Base-by-base conservation (phyloP, 805 yeast genomes). In the Ogataea ramenticola region DNA sequence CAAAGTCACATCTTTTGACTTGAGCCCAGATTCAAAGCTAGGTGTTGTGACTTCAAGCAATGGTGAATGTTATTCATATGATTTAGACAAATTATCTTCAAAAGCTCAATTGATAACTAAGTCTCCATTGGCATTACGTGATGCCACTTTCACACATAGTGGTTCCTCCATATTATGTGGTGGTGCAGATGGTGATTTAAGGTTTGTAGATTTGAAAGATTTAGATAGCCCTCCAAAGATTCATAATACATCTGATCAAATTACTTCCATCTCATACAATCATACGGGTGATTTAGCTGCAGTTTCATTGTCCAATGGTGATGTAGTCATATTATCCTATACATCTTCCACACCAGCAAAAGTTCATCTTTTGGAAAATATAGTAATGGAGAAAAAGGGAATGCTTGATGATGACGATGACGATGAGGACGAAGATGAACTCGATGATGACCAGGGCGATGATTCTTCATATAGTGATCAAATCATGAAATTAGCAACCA, bases 101-200 rank as follows among this genome's bases (percentile, higher is more conserved):
- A 61, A 60, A 14, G 62, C 64, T 19, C 67, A 69, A 21, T 53
- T 67, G 14, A 53, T 77, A n/a, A 67, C 64, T 39, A 60, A 80
- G 39, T 61, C 77, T 1, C 67, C 69, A 32, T 54, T 70, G 27
- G 71, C 78, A 0, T 53, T 80, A 20, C 63, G 85, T 48, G 81
- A 75, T 49, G 70, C 76, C 8, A 65, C 64, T 14, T 74, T 79
- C 52, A 75, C 82, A 20, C 85, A 83, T 50, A 77, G 74, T 41
- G 88, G 84, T 0, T 71, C 74, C 31, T 66, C 77, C 56, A 66
- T 72, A 1, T 66, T 79, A 1, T 71, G 79, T 46, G 89, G 82
- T 22, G 90, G 91, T 34, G 86, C 82, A 49, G 84, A 79, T 49
- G 72, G 74, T 37, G 78, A 78, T 44, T 60, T 84, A 36, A 65